Percentiles rank a stretch among this genome's conserved stretches.
phyloP scores from a whole-genome alignment of 495 filamentous ascomycete species.

The Beverwykella pulmonaria region DNA sequence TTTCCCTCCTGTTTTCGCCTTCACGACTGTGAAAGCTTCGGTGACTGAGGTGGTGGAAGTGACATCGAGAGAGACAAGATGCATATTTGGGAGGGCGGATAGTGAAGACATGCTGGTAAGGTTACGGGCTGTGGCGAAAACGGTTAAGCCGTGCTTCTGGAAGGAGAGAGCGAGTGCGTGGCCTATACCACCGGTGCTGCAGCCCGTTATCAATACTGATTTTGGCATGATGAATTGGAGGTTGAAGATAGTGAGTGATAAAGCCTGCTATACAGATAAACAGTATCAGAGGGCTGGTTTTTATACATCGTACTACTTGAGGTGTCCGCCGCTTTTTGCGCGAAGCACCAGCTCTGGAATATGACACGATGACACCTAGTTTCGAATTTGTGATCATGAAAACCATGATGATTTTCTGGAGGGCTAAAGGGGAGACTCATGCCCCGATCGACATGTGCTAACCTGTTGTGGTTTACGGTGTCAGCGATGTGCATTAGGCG shows the following conservation, averaged over 20 bases:
- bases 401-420: too few species aligned
- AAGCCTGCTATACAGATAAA: too few species aligned
- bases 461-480: background rate
- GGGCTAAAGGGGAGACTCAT: too few species aligned
- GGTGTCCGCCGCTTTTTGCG: background rate
- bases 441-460: background rate
- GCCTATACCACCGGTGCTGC: slow-evolving; percentile 53
- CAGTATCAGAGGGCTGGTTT: too few species aligned
- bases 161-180: slow-evolving; percentile 49
- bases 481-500: background rate
- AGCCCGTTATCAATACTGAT: slow-evolving; percentile 53
- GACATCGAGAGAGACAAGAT: slow-evolving; percentile 47
- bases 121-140: slow-evolving; percentile 51
- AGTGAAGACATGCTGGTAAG: slow-evolving; percentile 40
- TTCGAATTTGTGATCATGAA: too few species aligned
- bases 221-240: slow-evolving; percentile 11
- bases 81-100: slow-evolving; percentile 10
- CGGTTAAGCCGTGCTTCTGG: slow-evolving; percentile 45
- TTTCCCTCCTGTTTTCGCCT: slow-evolving; percentile 55
- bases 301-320: background rate
- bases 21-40: slow-evolving; percentile 51
- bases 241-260: background rate
- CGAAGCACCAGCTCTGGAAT: background rate
- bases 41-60: slow-evolving; percentile 55
- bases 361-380: too few species aligned